These are phyloP conservation scores for Stagonosporopsis tanaceti DNA, from an alignment of 2,329 filamentous ascomycete species.

Conservation along the genomic window DNA sequence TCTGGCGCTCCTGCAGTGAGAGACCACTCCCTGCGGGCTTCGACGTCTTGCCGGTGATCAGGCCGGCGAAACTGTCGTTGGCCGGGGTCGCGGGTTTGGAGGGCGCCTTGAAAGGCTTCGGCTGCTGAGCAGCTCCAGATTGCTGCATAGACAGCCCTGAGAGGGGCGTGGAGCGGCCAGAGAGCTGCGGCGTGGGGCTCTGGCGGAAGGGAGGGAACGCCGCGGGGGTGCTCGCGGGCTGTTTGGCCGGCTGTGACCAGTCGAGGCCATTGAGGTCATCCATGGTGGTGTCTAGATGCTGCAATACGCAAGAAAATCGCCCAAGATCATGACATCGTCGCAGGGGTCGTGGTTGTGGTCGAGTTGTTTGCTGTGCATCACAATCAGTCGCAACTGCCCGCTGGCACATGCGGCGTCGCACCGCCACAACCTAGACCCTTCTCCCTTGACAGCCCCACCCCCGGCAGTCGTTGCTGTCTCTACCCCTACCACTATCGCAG, in stretches of 20 bases:
- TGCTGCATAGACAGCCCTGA: constrained; percentile 49
- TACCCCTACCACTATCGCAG: background rate
- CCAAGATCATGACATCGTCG: constrained; percentile 35
- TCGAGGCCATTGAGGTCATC: constrained; percentile 60
- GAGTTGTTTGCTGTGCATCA: constrained; percentile 8
- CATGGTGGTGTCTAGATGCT: constrained; percentile 45
- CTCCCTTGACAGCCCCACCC: background rate
- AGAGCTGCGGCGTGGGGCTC: constrained; percentile 50
- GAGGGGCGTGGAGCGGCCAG: constrained; percentile 51
- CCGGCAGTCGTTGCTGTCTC: background rate
- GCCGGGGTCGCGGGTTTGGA: constrained; percentile 62
- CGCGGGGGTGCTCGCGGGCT: constrained; percentile 38
- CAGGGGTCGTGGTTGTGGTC: constrained; percentile 11
- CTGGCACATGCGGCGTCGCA: constrained; percentile 14
- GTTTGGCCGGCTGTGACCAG: constrained; percentile 51
- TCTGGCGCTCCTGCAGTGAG: constrained; percentile 70
- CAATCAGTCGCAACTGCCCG: constrained; percentile 9
- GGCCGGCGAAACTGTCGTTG: constrained; percentile 78
- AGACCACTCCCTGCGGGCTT: constrained; percentile 73
- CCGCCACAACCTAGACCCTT: constrained; percentile 9
- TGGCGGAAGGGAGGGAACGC: constrained; percentile 48
- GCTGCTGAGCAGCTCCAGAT: constrained; percentile 48
- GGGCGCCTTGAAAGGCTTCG: constrained; percentile 54
- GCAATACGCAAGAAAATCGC: constrained; percentile 14
- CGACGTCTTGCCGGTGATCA: constrained; percentile 69